Conservation (phyloP, 2,329 filamentous ascomycete genomes). For the Trichoderma asperellum region DNA sequence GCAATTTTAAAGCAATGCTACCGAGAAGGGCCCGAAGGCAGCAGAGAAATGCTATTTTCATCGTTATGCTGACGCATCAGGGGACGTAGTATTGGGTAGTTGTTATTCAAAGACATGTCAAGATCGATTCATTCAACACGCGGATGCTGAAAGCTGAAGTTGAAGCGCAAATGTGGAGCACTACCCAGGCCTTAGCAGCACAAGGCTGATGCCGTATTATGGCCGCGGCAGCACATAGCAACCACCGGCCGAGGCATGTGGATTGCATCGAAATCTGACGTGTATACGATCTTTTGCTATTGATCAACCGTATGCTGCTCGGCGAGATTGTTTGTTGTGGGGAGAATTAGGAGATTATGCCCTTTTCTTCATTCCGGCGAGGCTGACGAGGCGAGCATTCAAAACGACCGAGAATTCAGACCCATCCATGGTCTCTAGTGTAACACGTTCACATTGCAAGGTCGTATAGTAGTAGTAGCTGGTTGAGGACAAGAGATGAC, state of each 20-base stretch:
- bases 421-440: not conserved
- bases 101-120: not conserved
- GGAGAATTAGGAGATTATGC: not conserved
- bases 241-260: not conserved
- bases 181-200: not conserved
- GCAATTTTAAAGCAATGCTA: constrained; percentile 3
- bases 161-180: not conserved
- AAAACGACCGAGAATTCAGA: not conserved
- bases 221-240: not conserved
- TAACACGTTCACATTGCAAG: not conserved
- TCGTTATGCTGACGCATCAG: not conserved
- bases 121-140: not conserved
- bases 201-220: not conserved
- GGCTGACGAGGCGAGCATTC: not conserved
- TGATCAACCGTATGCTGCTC: not conserved
- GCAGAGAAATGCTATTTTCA: not conserved
- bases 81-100: not conserved
- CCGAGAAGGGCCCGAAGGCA: constrained; percentile 5
- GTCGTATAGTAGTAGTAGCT: not conserved
- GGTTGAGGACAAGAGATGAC: not conserved
- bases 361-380: not conserved
- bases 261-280: not conserved
- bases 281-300: not conserved
- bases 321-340: not conserved
- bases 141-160: not conserved